Conservation (phyloP, 805 yeast genomes). For the Myxozyma lipomycoides region DNA sequence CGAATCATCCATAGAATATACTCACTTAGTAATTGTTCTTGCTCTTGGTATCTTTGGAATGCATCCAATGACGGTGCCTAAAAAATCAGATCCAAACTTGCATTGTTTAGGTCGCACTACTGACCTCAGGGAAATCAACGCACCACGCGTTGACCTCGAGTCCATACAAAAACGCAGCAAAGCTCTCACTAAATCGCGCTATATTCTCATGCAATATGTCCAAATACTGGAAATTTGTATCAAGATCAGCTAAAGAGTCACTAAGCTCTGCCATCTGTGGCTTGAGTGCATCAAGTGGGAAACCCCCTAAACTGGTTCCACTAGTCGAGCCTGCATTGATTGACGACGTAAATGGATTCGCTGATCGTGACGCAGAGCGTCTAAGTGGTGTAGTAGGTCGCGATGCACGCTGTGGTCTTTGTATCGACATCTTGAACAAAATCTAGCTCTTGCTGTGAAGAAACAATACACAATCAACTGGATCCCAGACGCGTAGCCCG, state of each 20-base stretch:
- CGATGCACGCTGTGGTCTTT: conserved; percentile 20
- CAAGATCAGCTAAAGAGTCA: conserved; percentile 46
- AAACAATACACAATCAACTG: too few relatives aligned
- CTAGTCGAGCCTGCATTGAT: neutral
- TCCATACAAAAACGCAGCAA: conserved; percentile 74
- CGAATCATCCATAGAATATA: neutral
- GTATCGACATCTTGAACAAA: conserved; percentile 23
- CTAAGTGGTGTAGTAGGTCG: conserved; percentile 29
- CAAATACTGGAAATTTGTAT: conserved; percentile 54
- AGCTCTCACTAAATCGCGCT: conserved; percentile 67
- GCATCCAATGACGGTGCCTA: conserved; percentile 26
- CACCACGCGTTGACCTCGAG: conserved; percentile 84
- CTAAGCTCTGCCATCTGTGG: conserved; percentile 33
- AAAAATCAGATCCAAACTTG: neutral
- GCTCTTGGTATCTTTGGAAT: conserved; percentile 12
- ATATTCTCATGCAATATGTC: conserved; percentile 59
- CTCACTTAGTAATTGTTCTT: conserved; percentile 12
- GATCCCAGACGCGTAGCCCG: too few relatives aligned
- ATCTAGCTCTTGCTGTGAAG: too few relatives aligned
- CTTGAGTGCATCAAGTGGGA: conserved; percentile 27
- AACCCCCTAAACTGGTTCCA: neutral
- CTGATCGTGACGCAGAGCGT: conserved; percentile 22
- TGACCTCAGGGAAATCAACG: conserved; percentile 53
- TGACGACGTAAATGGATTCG: conserved; percentile 3
- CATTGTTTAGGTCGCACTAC: neutral